phyloP scores from a whole-genome alignment of 2,329 filamentous ascomycete species.

The Penicillium sp. region DNA sequence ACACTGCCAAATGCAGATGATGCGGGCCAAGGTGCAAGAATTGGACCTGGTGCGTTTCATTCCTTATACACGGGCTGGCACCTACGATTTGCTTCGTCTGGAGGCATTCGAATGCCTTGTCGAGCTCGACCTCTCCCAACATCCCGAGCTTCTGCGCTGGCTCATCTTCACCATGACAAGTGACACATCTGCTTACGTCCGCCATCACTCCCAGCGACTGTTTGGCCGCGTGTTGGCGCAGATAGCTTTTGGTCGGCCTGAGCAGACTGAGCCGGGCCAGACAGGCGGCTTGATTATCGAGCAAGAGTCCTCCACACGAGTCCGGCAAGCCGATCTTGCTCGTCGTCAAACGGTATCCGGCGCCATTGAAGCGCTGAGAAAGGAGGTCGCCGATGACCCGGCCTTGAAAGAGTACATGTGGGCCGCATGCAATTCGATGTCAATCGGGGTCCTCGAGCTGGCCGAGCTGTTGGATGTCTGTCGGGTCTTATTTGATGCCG shows the following conservation, averaged over 20 bases:
- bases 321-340: conserved; percentile 51
- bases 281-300: conserved; percentile 53
- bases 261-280: conserved; percentile 29
- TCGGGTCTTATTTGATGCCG: conserved; percentile 51
- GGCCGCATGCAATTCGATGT: conserved; percentile 52
- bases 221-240: conserved; percentile 55
- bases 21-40: conserved; percentile 51
- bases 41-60: conserved; percentile 55
- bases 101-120: conserved; percentile 57
- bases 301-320: conserved; percentile 49
- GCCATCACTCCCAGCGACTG: conserved; percentile 49
- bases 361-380: conserved; percentile 54
- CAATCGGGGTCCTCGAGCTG: conserved; percentile 51
- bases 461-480: conserved; percentile 56
- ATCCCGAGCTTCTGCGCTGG: conserved; percentile 52
- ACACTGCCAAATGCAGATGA: conserved; percentile 55
- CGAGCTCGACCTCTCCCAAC: conserved; percentile 52
- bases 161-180: conserved; percentile 54
- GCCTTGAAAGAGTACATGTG: conserved; percentile 53
- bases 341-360: conserved; percentile 56
- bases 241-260: conserved; percentile 54
- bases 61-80: conserved; percentile 57
- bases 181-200: conserved; percentile 56
- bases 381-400: conserved; percentile 48
- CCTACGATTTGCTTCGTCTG: conserved; percentile 57